phyloP scores from a whole-genome alignment of 1,284 basidiomycete species.

The Mycena sp. region DNA sequence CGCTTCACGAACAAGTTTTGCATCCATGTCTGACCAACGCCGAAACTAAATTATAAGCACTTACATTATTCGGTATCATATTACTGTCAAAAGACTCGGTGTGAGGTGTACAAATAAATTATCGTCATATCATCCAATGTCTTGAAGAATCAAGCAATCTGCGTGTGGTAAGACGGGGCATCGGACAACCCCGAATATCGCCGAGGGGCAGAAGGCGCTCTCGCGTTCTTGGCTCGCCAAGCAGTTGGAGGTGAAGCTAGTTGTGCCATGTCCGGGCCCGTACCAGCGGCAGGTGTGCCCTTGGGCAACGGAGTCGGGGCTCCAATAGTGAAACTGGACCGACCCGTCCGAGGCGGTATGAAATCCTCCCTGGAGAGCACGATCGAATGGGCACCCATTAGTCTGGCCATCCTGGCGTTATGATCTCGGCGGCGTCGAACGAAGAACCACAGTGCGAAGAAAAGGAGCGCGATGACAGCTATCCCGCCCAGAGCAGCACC shows the following conservation, averaged over 20 bases:
- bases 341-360: no score
- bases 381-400: background rate
- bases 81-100: no score
- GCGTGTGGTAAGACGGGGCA: conserved; percentile 19
- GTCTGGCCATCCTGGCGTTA: background rate
- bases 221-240: background rate
- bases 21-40: conserved; percentile 55
- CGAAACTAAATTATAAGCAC: no score
- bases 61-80: no score
- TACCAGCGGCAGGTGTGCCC: no score
- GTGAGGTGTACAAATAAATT: no score
- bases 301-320: no score
- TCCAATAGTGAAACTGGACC: no score
- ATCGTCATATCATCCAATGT: no score
- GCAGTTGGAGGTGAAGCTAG: background rate
- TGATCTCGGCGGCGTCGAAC: background rate
- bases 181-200: background rate
- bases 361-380: conserved; percentile 11
- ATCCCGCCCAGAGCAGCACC: conserved; percentile 18
- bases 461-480: conserved; percentile 3
- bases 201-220: background rate
- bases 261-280: background rate
- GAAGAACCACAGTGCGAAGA: conserved; percentile 18
- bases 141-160: no score
- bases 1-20: conserved; percentile 83